Evolutionary conservation across 371 early-diverging fungal genomes (phyloP), one percentile per base, ranked within the genome.

Genomic region (Haplosporangium sp.): DNA sequence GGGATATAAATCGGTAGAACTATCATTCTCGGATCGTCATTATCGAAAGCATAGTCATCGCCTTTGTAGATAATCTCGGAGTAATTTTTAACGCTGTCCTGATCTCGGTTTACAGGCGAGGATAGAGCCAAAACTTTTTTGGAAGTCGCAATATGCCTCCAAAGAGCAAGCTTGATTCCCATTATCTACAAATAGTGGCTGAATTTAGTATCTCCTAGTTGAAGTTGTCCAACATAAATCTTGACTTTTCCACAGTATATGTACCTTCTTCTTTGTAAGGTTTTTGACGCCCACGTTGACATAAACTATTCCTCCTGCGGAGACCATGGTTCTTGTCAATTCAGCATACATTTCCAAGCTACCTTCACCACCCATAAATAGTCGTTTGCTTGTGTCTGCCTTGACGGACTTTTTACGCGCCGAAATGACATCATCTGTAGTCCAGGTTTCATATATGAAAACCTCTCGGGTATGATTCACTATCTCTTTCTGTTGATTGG

Each of bases 391-490:
- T 1, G 74, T 74, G 61, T 84, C 84, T 0, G 76, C 82, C 38
- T 76, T 71, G 11, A 79, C 81, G 3, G 81, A 76, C 55, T 66
- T 73, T 34, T 39, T 62, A 9, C 84, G 73, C 4, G 79, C 79
- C 53, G 48, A 62, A 1, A 67, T 60, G 39, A 84, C 71, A 50
- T 84, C 84, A 34, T 76, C 77, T 5, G 81, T 70, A 3, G 79
- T 74, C 84, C 84, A 84, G 9, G 76, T 72, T 60, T 84, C 84
- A 35, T 79, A 81, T 34, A 84, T 81, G 20, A 66, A 72, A 13
- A 76, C 81, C n/a, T 71, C 71, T 0, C 82, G 69, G 1, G 76
- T 58, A 27, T 74, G 75, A 19, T 78, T 74, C 45, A 77, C 68
- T 15, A 69, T 58, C 53, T 83, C 79, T 44, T 77, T 83, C 38